These are phyloP conservation scores for Solanum megistacrolobum DNA, from an alignment of 257 asterid species.

Conservation along the genomic window DNA sequence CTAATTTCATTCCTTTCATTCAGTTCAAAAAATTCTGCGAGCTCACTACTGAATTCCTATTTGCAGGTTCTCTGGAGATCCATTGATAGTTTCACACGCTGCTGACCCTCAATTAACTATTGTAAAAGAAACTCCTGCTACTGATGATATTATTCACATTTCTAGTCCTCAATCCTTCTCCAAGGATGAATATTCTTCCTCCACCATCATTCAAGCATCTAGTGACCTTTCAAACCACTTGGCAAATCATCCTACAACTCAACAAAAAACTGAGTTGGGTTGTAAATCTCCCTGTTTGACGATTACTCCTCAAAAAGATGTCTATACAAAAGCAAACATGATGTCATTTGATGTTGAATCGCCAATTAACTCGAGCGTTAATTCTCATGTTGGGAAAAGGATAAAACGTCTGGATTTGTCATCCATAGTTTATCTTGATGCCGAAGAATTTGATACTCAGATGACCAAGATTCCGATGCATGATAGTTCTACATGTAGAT, in stretches of 20 bases:
- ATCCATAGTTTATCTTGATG: constrained; percentile 26
- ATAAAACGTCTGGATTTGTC: constrained; percentile 40
- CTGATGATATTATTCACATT: constrained; percentile 13
- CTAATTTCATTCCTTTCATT: neutral
- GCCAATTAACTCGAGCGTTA: constrained; percentile 47
- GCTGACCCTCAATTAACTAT: constrained; percentile 44
- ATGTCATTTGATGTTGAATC: constrained; percentile 44
- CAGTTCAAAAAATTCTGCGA: neutral
- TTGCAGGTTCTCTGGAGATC: constrained; percentile 47
- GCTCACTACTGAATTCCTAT: constrained; percentile 1
- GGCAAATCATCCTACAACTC: constrained; percentile 20
- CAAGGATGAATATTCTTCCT: constrained; percentile 26
- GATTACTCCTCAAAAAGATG: constrained; percentile 43
- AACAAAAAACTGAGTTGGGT: constrained; percentile 18
- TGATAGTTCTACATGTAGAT: constrained; percentile 35
- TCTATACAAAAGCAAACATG: constrained; percentile 21
- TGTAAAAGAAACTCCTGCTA: constrained; percentile 58
- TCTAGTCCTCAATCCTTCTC: constrained; percentile 26
- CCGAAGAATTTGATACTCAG: constrained; percentile 22
- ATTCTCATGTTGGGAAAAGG: constrained; percentile 52
- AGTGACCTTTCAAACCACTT: constrained; percentile 22
- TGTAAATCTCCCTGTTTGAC: constrained; percentile 20
- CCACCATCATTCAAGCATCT: constrained; percentile 16
- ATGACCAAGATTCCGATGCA: constrained; percentile 24
- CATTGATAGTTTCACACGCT: constrained; percentile 13